These are phyloP conservation scores for Mycena maculata DNA, from an alignment of 768 basidiomycete species.

Conservation along the genomic window DNA sequence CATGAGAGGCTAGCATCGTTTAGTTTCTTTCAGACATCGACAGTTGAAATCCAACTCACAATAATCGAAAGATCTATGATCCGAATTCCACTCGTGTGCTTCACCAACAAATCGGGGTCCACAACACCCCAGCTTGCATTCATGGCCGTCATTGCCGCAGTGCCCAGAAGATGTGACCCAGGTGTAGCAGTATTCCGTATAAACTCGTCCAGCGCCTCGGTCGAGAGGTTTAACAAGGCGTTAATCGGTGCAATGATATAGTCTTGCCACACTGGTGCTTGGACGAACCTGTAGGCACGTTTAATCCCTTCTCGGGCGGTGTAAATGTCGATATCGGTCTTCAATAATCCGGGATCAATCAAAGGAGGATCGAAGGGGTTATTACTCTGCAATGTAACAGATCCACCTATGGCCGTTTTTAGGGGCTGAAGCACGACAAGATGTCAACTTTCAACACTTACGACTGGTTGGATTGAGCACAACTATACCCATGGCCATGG, in stretches of 20 bases:
- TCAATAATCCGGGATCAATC: constrained; percentile 37
- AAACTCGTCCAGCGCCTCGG: constrained; percentile 32
- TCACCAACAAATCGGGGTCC: neutral
- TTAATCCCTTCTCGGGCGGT: constrained; percentile 43
- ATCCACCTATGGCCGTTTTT: constrained; percentile 32
- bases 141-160: constrained; percentile 42
- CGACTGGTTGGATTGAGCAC: neutral
- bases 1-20: constrained; percentile 30
- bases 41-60: neutral
- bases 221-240: constrained; percentile 4
- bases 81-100: neutral
- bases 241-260: constrained; percentile 39
- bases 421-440: neutral
- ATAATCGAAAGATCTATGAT: constrained; percentile 1
- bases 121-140: constrained; percentile 42
- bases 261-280: constrained; percentile 41
- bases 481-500: neutral
- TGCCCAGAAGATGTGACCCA: constrained; percentile 30
- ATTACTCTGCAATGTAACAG: constrained; percentile 36
- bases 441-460: neutral
- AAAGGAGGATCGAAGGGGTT: constrained; percentile 40
- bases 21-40: neutral
- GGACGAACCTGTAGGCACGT: constrained; percentile 36
- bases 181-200: constrained; percentile 36
- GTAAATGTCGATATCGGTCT: constrained; percentile 23